These are phyloP conservation scores for Fonsecaea monophora DNA, from an alignment of 2,329 filamentous ascomycete species.

Conservation along the genomic window DNA sequence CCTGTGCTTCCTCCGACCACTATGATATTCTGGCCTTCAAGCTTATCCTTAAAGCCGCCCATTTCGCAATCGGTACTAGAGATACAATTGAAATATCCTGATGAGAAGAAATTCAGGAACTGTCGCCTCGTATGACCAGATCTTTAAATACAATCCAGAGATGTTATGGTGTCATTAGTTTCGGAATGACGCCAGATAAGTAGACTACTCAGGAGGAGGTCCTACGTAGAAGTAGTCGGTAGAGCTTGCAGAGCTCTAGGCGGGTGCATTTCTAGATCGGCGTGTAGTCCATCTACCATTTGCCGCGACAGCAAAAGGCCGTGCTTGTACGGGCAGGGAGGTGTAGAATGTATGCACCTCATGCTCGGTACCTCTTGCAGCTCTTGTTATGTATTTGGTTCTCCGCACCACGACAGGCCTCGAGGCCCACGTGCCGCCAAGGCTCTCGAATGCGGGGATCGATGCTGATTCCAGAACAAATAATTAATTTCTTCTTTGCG, in stretches of 20 bases:
- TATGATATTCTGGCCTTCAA: conserved; percentile 28
- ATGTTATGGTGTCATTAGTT: background rate
- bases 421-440: background rate
- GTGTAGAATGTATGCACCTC: too few species aligned
- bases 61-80: background rate
- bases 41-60: conserved; percentile 29
- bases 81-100: background rate
- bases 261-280: background rate
- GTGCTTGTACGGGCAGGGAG: background rate
- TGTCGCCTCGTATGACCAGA: background rate
- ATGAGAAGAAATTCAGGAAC: background rate
- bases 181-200: background rate
- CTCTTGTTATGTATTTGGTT: background rate
- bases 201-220: background rate
- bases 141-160: background rate
- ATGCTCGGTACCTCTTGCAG: too few species aligned
- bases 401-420: background rate
- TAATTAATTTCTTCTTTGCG: background rate
- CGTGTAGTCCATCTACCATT: background rate
- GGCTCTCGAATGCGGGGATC: background rate
- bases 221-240: background rate
- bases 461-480: background rate
- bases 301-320: background rate
- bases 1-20: conserved; percentile 34
- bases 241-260: background rate